phyloP scores from a whole-genome alignment of 1,284 basidiomycete genomes.

The Trichosporon asahii region DNA sequence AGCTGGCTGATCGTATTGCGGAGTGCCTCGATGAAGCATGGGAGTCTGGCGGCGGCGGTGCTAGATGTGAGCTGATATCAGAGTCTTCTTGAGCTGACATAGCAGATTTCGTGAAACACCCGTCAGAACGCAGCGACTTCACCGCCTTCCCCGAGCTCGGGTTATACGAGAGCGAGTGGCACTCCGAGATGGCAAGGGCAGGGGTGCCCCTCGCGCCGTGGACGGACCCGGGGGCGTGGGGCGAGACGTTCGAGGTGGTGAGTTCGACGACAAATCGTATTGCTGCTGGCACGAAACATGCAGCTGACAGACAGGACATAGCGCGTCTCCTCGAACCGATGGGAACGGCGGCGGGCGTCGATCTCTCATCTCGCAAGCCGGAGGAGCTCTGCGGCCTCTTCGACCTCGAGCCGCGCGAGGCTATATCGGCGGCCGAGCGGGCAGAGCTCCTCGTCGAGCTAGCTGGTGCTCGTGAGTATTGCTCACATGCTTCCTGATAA shows the following conservation, averaged over 20 bases:
- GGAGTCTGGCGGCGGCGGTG: not conserved
- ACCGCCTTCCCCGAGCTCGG: not conserved
- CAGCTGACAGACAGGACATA: slow-evolving; percentile 1
- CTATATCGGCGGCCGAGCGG: not conserved
- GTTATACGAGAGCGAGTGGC: not conserved
- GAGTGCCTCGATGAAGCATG: not conserved
- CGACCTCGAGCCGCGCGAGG: not conserved
- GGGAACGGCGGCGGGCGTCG: not conserved
- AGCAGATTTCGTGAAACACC: slow-evolving; percentile 3
- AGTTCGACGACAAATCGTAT: too few relatives aligned
- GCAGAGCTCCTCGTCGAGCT: slow-evolving; percentile 1
- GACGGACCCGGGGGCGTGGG: not conserved
- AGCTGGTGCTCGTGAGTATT: not conserved
- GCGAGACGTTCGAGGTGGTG: not conserved
- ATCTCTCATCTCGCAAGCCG: not conserved
- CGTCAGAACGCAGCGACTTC: not conserved
- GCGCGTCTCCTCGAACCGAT: slow-evolving; percentile 1
- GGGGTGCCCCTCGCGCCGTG: not conserved
- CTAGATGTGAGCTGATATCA: not conserved
- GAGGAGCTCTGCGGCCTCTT: not conserved
- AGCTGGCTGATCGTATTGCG: not conserved
- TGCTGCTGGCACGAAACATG: too few relatives aligned
- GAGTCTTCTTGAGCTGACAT: not conserved
- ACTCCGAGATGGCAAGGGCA: not conserved
- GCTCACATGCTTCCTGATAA: not conserved